phyloP scores from a whole-genome alignment of 1,139 yeast species.

The Geotrichum carabidarum region DNA sequence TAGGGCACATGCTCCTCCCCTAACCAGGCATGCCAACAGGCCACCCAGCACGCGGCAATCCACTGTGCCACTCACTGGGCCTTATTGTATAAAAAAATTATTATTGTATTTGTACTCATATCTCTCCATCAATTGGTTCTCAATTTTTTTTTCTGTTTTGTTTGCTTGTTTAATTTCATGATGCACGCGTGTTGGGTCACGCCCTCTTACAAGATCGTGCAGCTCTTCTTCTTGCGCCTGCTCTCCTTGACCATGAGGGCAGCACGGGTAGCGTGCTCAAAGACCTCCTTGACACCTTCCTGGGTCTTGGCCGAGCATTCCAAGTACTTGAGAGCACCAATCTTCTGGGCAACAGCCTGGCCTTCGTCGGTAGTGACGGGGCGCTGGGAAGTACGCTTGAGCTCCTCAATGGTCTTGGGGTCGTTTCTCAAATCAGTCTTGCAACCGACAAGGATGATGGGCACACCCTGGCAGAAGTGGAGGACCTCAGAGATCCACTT shows the following conservation, averaged over 20 bases:
- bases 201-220: constrained; percentile 51
- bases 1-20: no score
- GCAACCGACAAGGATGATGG: constrained; percentile 86
- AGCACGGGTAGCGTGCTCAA: constrained; percentile 88
- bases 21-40: no score
- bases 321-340: constrained; percentile 76
- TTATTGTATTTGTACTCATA: no score
- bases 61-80: no score
- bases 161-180: no score
- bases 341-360: constrained; percentile 71
- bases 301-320: constrained; percentile 83
- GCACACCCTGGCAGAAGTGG: constrained; percentile 97
- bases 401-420: constrained; percentile 71
- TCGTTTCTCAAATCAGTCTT: constrained; percentile 79
- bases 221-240: constrained; percentile 40
- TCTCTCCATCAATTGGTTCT: no score
- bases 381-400: constrained; percentile 74
- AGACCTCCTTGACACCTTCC: constrained; percentile 71
- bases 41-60: no score
- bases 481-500: constrained; percentile 98
- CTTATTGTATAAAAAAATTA: no score
- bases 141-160: no score
- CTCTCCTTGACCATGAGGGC: constrained; percentile 60
- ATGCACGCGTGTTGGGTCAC: not conserved
- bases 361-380: constrained; percentile 86